These are phyloP conservation scores for Nannizzia gypsea DNA, from an alignment of 2,329 filamentous ascomycete genomes.

Conservation along the genomic window DNA sequence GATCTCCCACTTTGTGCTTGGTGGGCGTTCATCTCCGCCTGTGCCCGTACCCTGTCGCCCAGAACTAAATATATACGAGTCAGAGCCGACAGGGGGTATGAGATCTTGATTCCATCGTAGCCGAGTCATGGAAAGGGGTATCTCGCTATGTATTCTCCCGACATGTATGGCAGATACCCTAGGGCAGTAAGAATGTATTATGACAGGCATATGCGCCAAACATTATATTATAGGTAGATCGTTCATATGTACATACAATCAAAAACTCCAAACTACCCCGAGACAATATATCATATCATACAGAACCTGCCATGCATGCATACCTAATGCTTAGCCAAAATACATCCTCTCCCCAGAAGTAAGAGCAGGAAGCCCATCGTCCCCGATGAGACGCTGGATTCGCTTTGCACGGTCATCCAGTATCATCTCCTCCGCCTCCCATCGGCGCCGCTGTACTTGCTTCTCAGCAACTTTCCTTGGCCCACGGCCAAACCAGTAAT, in stretches of 20 bases:
- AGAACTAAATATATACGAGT: not conserved
- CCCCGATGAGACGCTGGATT: slow-evolving; percentile 10
- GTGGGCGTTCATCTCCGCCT: not conserved
- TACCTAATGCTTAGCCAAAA: not conserved
- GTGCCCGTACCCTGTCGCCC: not conserved
- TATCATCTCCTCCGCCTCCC: slow-evolving; percentile 32
- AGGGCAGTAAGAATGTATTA: not conserved
- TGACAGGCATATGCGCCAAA: not conserved
- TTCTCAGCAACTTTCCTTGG: slow-evolving; percentile 21
- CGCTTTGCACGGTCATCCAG: slow-evolving; percentile 25
- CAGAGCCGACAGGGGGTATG: not conserved
- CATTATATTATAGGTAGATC: not conserved
- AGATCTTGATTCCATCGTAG: not conserved
- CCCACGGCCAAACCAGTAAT: slow-evolving; percentile 26
- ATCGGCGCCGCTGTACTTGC: slow-evolving; percentile 23
- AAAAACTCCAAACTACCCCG: not conserved
- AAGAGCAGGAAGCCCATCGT: slow-evolving; percentile 1
- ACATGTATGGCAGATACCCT: not conserved
- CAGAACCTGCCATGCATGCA: not conserved
- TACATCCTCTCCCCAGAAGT: not conserved
- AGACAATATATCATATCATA: not conserved
- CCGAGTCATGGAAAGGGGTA: not conserved
- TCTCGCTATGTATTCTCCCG: not conserved
- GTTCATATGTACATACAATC: not conserved
- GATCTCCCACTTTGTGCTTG: not conserved